Conservation (phyloP, 1,284 basidiomycete genomes). For the Puccinia sorghi region DNA sequence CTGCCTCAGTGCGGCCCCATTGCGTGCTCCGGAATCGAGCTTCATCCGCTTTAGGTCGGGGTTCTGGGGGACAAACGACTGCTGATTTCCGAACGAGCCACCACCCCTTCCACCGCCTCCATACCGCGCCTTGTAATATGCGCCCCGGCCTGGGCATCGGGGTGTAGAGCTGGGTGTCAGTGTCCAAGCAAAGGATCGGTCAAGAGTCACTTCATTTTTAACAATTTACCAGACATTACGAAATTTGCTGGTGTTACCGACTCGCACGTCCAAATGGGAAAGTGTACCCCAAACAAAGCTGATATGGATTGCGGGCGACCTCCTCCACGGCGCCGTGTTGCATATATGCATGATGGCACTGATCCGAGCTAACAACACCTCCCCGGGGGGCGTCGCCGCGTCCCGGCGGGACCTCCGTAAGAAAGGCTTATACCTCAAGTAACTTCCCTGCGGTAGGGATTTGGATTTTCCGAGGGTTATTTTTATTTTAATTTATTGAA, state of each 20-base stretch:
- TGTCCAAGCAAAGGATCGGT: background rate
- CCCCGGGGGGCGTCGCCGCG: no score
- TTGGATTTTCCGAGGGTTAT: no score
- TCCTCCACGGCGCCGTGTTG: no score
- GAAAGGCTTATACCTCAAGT: no score
- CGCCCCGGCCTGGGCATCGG: conserved; percentile 16
- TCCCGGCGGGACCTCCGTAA: no score
- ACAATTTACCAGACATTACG: background rate
- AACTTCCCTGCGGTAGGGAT: no score
- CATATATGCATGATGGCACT: no score
- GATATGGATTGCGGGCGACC: no score
- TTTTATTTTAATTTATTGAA: no score
- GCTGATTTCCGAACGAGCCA: conserved; percentile 3
- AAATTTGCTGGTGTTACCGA: background rate
- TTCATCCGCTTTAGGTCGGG: conserved; percentile 16
- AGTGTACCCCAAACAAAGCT: no score
- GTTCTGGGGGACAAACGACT: background rate
- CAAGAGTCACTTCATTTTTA: background rate
- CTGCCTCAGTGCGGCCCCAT: conserved; percentile 13
- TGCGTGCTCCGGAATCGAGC: background rate
- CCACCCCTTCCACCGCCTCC: conserved; percentile 35
- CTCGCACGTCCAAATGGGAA: no score
- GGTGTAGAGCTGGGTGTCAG: background rate
- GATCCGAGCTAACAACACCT: no score
- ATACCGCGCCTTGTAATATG: conserved; percentile 48